These are phyloP conservation scores for Oemleria cerasiformis DNA, from an alignment of 306 rosid genomes.

Conservation along the genomic window DNA sequence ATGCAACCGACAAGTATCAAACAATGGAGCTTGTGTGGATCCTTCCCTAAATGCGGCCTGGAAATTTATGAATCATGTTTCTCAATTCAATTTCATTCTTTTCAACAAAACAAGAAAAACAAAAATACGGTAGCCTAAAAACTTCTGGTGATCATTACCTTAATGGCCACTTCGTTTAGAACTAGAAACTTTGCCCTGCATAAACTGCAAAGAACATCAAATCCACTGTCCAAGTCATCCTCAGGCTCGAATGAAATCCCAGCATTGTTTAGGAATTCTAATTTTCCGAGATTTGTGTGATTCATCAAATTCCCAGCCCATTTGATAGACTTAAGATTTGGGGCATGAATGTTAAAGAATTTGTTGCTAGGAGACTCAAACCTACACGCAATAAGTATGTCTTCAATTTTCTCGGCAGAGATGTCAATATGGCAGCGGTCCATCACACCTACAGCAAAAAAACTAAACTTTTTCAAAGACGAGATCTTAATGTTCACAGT, in stretches of 20 bases:
- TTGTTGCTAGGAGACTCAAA: slow-evolving; percentile 1
- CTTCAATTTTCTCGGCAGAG: neutral
- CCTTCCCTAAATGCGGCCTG: slow-evolving; percentile 9
- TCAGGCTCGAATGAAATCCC: neutral
- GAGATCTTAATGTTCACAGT: neutral
- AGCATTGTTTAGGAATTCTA: neutral
- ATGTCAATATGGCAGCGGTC: neutral
- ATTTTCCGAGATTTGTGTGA: neutral
- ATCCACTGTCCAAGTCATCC: neutral
- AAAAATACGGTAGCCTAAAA: neutral
- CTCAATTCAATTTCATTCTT: neutral
- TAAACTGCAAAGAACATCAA: neutral
- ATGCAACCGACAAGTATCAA: neutral
- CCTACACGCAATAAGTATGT: neutral
- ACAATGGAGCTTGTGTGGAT: neutral
- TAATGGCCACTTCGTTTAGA: neutral
- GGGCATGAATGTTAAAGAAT: neutral
- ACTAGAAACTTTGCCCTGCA: neutral
- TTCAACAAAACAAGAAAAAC: neutral
- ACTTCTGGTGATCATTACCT: neutral
- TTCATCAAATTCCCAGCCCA: neutral
- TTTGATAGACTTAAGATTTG: neutral
- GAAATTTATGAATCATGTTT: no score
- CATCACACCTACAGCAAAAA: neutral
- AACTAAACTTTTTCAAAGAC: neutral